These are phyloP conservation scores for Pseudogymnoascus verrucosus DNA, from an alignment of 2,329 filamentous ascomycete genomes.

Conservation along the genomic window DNA sequence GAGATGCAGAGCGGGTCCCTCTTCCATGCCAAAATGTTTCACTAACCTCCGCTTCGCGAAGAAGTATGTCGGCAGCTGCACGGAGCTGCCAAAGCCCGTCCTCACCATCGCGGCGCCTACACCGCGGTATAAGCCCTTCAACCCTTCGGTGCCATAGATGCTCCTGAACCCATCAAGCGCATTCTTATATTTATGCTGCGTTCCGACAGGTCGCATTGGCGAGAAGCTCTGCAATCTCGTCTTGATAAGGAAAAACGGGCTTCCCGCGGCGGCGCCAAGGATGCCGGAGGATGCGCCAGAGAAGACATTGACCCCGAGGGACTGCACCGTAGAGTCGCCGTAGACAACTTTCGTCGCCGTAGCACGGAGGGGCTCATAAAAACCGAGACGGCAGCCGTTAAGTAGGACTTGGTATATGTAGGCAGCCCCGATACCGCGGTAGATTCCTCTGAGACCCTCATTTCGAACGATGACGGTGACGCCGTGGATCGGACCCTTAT, in stretches of 20 bases:
- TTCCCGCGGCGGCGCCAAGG: constrained; percentile 84
- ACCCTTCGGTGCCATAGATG: constrained; percentile 71
- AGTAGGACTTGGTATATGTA: constrained; percentile 95
- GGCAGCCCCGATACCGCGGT: constrained; percentile 82
- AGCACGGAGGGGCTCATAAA: constrained; percentile 90
- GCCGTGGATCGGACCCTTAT: constrained; percentile 85
- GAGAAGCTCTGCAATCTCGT: constrained; percentile 92
- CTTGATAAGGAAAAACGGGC: constrained; percentile 96
- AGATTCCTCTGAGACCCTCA: constrained; percentile 77
- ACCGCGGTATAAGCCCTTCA: constrained; percentile 78
- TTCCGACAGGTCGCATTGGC: constrained; percentile 85
- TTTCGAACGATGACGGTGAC: constrained; percentile 84
- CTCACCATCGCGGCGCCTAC: constrained; percentile 91
- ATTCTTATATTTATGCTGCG: constrained; percentile 89
- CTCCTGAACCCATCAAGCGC: constrained; percentile 73
- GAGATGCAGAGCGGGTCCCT: constrained; percentile 82
- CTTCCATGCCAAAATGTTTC: constrained; percentile 77
- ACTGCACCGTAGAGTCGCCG: constrained; percentile 67
- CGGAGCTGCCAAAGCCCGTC: constrained; percentile 90
- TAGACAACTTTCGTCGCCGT: constrained; percentile 62
- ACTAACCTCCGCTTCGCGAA: constrained; percentile 85
- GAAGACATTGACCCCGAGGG: constrained; percentile 85
- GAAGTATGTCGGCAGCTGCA: constrained; percentile 96
- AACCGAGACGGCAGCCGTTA: constrained; percentile 92
- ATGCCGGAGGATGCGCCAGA: constrained; percentile 84